Base-by-base conservation (phyloP, 78 protist genomes). In the Cavenderia fasciculata region DNA sequence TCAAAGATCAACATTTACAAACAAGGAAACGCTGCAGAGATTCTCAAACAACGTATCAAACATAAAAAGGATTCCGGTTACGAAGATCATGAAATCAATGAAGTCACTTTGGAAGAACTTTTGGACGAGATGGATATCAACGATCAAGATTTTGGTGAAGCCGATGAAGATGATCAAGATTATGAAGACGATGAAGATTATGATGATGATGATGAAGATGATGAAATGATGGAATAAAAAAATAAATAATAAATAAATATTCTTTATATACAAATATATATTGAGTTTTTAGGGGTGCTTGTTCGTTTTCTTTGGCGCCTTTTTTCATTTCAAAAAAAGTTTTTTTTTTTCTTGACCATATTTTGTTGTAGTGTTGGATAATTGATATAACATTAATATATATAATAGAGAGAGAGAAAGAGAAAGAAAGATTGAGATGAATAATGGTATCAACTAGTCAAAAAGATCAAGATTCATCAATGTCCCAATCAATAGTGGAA, bases 1-100 rank as follows among this genome's bases (percentile, higher is more conserved):
- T n/a, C 68, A 5, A 79, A 57, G 23, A 75, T 92, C 71, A 82
- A 92, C 52, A 59, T 92, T 40, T 92, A 77, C 69, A 92, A 92
- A 40, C 59, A 38, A 38, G 66, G 38, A 7, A 62, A 61, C 29
- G 91, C 85, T 16, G 71, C 44, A 2, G 52, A 92, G 14, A 40
- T 73, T 46, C 38, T 40, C 19, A 36, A 23, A 7, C 47, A 69
- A 34, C 57, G 91, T 43, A 11, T 43, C 16, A 57, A 92, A 40
- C 51, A 65, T 31, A 86, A 59, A 46, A 27, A 63, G 23, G 95
- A 92, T 29, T 33, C 51, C 21, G 95, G 85, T 70, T 79, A 63
- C 18, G 76, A 52, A 31, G 89, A 89, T 21, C 85, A 56, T 38
- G 65, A 63, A 23, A 65, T 63, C 31, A 75, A 63, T 59, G 85